Evolutionary conservation across 306 rosid genomes (phyloP), one percentile per base, ranked within the genome.

Genomic region (Benincasa hispida): DNA sequence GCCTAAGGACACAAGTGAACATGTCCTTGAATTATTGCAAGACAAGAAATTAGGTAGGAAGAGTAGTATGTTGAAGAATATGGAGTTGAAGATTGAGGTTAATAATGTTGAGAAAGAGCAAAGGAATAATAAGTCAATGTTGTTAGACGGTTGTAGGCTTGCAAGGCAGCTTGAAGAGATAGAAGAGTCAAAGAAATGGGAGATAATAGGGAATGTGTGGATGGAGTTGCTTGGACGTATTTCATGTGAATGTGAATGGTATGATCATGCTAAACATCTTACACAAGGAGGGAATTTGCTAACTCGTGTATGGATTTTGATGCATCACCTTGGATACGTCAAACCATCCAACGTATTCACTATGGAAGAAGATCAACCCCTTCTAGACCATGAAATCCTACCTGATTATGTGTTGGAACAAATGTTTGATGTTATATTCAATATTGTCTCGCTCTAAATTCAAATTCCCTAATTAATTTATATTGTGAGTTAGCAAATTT

Each of bases 291-390:
- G 82, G 0, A 76, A 58, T 57, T 39, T 79, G 15, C 61, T 79
- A 24, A 57, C 85, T 37, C 85, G 75, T 51, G 77, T 82, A 10
- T 82, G 85, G 85, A 75, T 82, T 58, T 79, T 82, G 28, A 21
- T n/a, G 12, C 60, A 55, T 8, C 60, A 55, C 21, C 27, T 55
- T n/a, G 28, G 60, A 10, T 55, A 21, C 10, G 0, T 50, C n/a
- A 50, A 50, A 42, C 48, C 3, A 42, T 0, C 2, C 3, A 3
- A 42, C 3, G 48, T 42, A 0, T 42, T 42, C 3, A 10, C 48
- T 0, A 42, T 11, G 15, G 4, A 42, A 42, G 48, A 42, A 42
- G 3, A 42, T 42, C 48, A 10, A 42, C 48, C 14, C 1, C 48
- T 42, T 42, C 48, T 42, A 42, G 48, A 2, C 48, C 48, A 42